Conservation (phyloP, 306 rosid species). For the Trifolium pratense region DNA sequence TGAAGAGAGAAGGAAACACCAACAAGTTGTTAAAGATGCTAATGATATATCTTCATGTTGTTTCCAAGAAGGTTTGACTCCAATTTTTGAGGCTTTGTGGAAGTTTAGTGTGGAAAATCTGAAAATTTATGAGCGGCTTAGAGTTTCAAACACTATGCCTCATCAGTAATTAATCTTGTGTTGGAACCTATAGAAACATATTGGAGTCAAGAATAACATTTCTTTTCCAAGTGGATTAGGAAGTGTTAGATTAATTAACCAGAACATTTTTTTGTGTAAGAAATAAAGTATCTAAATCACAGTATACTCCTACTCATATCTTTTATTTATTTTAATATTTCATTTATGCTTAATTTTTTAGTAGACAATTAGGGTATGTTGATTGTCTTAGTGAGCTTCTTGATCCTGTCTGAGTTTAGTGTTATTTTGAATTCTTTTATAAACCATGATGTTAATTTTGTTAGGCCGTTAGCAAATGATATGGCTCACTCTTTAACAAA, state of each 20-base stretch:
- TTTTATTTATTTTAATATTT: neutral
- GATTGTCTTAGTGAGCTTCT: neutral
- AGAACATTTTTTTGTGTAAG: neutral
- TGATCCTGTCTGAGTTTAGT: neutral
- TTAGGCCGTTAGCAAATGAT: no score
- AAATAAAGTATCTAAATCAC: neutral
- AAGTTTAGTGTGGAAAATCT: constrained; percentile 41
- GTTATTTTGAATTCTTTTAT: no score
- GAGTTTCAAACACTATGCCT: neutral
- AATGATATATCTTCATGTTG: constrained; percentile 48
- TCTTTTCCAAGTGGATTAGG: neutral
- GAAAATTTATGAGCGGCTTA: constrained; percentile 43
- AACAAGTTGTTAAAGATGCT: constrained; percentile 27
- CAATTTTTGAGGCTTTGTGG: constrained; percentile 45
- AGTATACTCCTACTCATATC: neutral
- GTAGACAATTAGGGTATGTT: no score
- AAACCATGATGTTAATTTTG: no score
- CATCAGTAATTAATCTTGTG: constrained; percentile 3
- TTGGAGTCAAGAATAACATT: no score
- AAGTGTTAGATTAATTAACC: constrained; percentile 9
- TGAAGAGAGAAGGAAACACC: constrained; percentile 38
- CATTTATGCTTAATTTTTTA: neutral
- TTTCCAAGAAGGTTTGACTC: constrained; percentile 42
- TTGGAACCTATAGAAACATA: neutral
- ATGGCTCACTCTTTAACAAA: no score